These are phyloP conservation scores for Phytophthora idaei DNA, from an alignment of 352 stramenopile species.

Conservation along the genomic window DNA sequence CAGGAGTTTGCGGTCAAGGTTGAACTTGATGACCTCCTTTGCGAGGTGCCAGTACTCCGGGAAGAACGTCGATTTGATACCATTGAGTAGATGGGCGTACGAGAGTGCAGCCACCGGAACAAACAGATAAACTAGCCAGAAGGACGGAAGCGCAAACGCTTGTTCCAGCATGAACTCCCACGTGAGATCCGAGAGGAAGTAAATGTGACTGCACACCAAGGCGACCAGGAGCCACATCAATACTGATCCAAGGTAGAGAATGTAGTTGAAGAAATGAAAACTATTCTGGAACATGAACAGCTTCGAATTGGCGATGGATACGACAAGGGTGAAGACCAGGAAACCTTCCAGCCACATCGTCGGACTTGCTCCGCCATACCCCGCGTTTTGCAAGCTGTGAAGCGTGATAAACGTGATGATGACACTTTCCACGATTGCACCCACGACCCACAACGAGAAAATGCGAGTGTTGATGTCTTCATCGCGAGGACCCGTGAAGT, in stretches of 20 bases:
- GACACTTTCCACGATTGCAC: constrained; percentile 75
- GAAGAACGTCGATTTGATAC: constrained; percentile 61
- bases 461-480: constrained; percentile 69
- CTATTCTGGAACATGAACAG: constrained; percentile 83
- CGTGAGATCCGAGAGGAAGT: constrained; percentile 66
- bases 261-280: constrained; percentile 71
- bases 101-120: constrained; percentile 58
- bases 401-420: constrained; percentile 69
- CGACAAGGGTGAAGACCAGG: constrained; percentile 82
- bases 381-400: constrained; percentile 45
- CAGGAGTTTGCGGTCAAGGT: constrained; percentile 57
- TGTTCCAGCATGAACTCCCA: constrained; percentile 79
- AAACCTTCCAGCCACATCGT: constrained; percentile 85
- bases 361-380: constrained; percentile 40
- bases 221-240: constrained; percentile 68
- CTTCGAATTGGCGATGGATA: constrained; percentile 79
- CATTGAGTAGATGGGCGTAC: constrained; percentile 58
- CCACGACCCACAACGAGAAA: constrained; percentile 74
- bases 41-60: constrained; percentile 83
- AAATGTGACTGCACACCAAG: constrained; percentile 55
- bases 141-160: constrained; percentile 53
- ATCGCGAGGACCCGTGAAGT: constrained; percentile 63
- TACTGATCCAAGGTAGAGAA: constrained; percentile 68
- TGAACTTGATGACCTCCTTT: constrained; percentile 77
- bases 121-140: constrained; percentile 69